These are phyloP conservation scores for Solanum virginianum DNA, from an alignment of 257 asterid species.

Conservation along the genomic window DNA sequence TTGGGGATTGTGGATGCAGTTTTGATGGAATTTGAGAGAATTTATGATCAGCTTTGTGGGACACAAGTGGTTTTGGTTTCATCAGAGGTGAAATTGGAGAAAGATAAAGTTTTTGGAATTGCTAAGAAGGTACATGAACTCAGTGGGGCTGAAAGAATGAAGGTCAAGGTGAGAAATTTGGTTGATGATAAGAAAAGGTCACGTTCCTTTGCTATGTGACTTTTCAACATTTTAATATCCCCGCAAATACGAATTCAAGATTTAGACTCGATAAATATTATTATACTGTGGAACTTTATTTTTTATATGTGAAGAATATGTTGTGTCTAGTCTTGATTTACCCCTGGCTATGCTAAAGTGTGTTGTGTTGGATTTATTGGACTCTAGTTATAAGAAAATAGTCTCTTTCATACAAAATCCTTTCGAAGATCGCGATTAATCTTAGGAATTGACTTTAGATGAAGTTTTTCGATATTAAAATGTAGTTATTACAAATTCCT, in stretches of 20 bases:
- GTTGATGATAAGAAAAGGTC: not conserved
- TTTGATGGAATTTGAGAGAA: conserved; percentile 30
- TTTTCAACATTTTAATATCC: not conserved
- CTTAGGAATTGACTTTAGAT: too few relatives aligned
- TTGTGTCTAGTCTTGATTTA: not conserved
- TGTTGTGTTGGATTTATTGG: too few relatives aligned
- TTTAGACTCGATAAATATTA: not conserved
- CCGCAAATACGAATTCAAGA: not conserved
- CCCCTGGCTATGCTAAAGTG: not conserved
- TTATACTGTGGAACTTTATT: too few relatives aligned
- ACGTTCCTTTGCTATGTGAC: not conserved
- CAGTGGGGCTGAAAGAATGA: conserved; percentile 29
- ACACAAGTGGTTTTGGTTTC: conserved; percentile 25
- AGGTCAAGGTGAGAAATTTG: conserved; percentile 14
- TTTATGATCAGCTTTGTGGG: conserved; percentile 26
- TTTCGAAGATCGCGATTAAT: too few relatives aligned
- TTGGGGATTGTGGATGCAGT: conserved; percentile 23
- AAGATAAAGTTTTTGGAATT: conserved; percentile 10
- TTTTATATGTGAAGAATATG: not conserved
- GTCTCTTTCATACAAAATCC: too few relatives aligned
- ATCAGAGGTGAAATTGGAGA: conserved; percentile 12
- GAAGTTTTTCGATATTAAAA: too few relatives aligned
- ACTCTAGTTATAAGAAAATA: too few relatives aligned
- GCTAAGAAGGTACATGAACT: conserved; percentile 22
- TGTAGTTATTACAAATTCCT: not conserved